These are phyloP conservation scores for Epichloe sibirici DNA, from an alignment of 2,329 filamentous ascomycete species.

Conservation along the genomic window DNA sequence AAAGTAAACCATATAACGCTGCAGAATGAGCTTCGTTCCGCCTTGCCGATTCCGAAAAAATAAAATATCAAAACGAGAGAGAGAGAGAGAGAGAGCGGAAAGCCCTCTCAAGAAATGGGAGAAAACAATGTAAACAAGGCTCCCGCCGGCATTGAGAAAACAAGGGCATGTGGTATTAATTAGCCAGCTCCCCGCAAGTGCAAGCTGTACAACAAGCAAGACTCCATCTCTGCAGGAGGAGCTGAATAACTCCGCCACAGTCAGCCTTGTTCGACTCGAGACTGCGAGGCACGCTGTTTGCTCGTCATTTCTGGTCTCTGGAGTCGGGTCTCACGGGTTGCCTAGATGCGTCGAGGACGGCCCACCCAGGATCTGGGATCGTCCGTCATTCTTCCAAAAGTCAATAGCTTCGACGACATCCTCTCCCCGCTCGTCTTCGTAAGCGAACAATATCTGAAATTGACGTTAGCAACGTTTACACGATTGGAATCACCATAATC, in stretches of 20 bases:
- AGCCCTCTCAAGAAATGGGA: neutral
- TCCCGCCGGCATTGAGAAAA: neutral
- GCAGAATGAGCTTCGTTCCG: neutral
- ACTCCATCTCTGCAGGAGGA: constrained; percentile 11
- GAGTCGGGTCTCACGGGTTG: neutral
- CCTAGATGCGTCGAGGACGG: constrained; percentile 3
- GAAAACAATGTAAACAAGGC: constrained; percentile 1
- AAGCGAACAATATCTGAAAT: constrained; percentile 82
- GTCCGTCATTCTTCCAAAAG: constrained; percentile 71
- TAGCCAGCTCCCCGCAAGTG: neutral
- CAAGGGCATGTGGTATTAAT: neutral
- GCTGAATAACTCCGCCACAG: constrained; percentile 7
- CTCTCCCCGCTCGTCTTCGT: constrained; percentile 88
- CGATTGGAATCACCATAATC: too few relatives aligned
- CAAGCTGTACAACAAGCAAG: constrained; percentile 17
- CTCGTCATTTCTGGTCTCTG: neutral
- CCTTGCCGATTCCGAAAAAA: neutral
- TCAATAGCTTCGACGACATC: constrained; percentile 91
- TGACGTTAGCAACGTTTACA: neutral
- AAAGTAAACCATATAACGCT: constrained; percentile 1
- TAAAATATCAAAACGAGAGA: neutral
- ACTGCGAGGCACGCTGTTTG: neutral
- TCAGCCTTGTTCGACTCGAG: neutral
- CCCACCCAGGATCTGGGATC: constrained; percentile 27
- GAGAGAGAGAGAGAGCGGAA: neutral